Evolutionary conservation across 257 asterid genomes (phyloP), one percentile per base, ranked within the genome.

Genomic region (Gentiana macrophylla): DNA sequence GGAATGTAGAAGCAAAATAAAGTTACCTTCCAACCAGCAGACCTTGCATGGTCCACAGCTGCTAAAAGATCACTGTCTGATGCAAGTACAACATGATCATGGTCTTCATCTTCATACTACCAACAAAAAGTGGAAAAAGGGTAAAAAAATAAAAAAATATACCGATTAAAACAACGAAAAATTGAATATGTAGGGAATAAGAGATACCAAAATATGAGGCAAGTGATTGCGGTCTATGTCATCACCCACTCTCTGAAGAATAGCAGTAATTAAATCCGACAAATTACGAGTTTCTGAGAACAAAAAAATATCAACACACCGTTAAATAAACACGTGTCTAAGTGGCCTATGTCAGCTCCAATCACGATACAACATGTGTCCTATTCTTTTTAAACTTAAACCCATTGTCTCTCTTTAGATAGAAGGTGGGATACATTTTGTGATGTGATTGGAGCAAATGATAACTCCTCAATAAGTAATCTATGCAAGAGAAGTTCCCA

Each of bases 101-200:
- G 73, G 67, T 92, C 98, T 67, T 88, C 98, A 32, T 92, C 98
- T 72, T 92, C 98, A 51, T 91, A 91, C 98, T 91, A 78, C 67
- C 70, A 43, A 34, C 24, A 32, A 6, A 36, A 43, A 55, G 62
- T 32, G 55, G 35, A 49, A 9, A 9, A 24, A 55, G 33, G 24
- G 24, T 24, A 24, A 24, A 0, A 24, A 24, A 24, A 24, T 0
- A 24, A 24, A 24, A 24, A 24, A 41, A 6, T 10, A 6, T 41
- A 5, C 9, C 46, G 6, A 5, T 10, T 10, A 41, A 41, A 41
- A 1, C 46, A 41, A 10, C 6, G 6, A 10, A 41, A 41, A 41
- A 41, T 41, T 0, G 46, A 41, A 2, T 5, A 41, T 1, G 6
- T 6, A 4, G 9, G 6, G 46, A 41, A 4, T 10, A 32, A 45